A percentile compares a stretch with the other conserved stretches of the same genome.
Conservation (phyloP, 345 rosid species). For the Diplotaxis tenuifolia region DNA sequence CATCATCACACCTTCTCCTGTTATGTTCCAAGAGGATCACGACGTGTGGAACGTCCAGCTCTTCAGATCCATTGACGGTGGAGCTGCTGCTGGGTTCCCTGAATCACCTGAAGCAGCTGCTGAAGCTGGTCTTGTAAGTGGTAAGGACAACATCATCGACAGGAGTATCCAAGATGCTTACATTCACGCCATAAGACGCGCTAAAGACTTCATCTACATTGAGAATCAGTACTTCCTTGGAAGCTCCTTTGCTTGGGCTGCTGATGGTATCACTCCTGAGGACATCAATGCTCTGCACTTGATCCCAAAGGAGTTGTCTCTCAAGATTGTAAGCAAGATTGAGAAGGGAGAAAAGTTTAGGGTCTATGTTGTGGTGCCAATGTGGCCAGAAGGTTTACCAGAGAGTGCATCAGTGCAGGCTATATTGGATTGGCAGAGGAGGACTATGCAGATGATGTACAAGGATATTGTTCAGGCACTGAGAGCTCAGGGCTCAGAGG, state of each 20-base stretch:
- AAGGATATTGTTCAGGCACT: slow-evolving; percentile 75
- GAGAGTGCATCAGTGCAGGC: slow-evolving; percentile 97
- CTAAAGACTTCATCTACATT: slow-evolving; percentile 87
- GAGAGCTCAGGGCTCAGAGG: slow-evolving; percentile 60
- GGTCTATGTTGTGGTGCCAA: slow-evolving; percentile 86
- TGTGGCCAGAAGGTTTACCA: slow-evolving; percentile 99
- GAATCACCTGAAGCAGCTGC: slow-evolving; percentile 98
- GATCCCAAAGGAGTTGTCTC: slow-evolving; percentile 93
- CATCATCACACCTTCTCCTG: slow-evolving; percentile 92
- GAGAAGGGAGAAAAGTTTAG: slow-evolving; percentile 85
- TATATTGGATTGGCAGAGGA: slow-evolving; percentile 92
- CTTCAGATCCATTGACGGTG: slow-evolving; percentile 97
- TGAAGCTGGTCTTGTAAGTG: slow-evolving; percentile 94
- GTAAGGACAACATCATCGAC: slow-evolving; percentile 94
- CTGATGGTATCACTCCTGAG: slow-evolving; percentile 81
- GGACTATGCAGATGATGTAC: slow-evolving; percentile 99
- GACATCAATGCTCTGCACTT: slow-evolving; percentile 84
- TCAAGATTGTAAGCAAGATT: slow-evolving; percentile 90
- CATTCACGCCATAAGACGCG: slow-evolving; percentile 88
- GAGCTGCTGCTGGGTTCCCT: slow-evolving; percentile 97
- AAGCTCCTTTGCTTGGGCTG: slow-evolving; percentile 78
- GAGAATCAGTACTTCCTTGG: slow-evolving; percentile 99
- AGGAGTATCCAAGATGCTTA: slow-evolving; percentile 98
- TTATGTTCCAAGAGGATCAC: slow-evolving; percentile 73
- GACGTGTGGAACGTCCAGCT: slow-evolving; percentile 90